Evolutionary conservation across 148 eudicot species (phyloP).

Genomic region (Hydrangea macrophylla): DNA sequence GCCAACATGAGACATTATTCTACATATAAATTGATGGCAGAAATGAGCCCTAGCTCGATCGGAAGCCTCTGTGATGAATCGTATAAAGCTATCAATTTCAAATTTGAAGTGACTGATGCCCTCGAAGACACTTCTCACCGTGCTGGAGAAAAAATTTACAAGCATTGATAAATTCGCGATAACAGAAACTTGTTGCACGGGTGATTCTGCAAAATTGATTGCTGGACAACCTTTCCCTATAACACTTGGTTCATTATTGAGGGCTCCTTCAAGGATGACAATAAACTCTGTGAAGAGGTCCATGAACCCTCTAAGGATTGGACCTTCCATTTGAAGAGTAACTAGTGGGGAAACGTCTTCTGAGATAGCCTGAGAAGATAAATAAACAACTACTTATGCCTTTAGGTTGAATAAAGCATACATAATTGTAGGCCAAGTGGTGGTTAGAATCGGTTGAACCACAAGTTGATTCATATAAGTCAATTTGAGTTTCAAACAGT

Average conservation of each 20-base stretch:
- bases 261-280: slow-evolving; percentile 33
- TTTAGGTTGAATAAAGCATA: background rate
- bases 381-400: background rate
- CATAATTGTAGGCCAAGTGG: background rate
- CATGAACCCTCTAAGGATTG: slow-evolving; percentile 37
- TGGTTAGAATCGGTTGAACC: too few species aligned
- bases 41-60: slow-evolving; percentile 22
- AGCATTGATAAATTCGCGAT: slow-evolving; percentile 36
- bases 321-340: slow-evolving; percentile 35
- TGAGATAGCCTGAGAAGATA: slow-evolving; percentile 22
- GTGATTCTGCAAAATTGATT: slow-evolving; percentile 27
- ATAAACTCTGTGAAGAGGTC: slow-evolving; percentile 32
- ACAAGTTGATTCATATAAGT: too few species aligned
- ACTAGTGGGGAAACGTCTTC: slow-evolving; percentile 34
- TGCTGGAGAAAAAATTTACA: slow-evolving; percentile 22
- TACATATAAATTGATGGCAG: slow-evolving; percentile 25
- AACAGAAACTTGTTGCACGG: slow-evolving; percentile 32
- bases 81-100: slow-evolving; percentile 25
- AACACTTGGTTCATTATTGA: slow-evolving; percentile 19
- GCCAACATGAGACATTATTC: slow-evolving; percentile 20
- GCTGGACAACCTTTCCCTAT: slow-evolving; percentile 12
- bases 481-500: too few species aligned
- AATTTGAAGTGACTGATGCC: slow-evolving; percentile 23
- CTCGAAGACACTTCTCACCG: slow-evolving; percentile 24
- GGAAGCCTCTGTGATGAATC: slow-evolving; percentile 9